phyloP scores from a whole-genome alignment of 1,284 basidiomycete species.

The Austroboletus niveus region DNA sequence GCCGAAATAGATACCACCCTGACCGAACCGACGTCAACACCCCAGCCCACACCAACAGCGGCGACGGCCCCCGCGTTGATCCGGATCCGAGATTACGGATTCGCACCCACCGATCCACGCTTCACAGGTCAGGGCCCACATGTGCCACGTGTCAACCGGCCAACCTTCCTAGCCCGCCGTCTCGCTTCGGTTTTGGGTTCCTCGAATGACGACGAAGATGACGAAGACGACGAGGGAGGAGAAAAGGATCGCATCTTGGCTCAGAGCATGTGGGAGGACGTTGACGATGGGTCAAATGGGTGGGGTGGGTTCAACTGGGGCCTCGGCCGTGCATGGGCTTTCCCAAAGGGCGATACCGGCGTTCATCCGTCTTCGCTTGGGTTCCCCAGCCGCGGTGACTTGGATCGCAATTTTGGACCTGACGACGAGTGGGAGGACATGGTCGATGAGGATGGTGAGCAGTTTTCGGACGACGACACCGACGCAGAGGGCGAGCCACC shows the following conservation, averaged over 20 bases:
- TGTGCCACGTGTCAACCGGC: slow-evolving; percentile 51
- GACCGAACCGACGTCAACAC: not conserved
- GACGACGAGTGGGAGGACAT: slow-evolving; percentile 32
- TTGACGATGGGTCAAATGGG: slow-evolving; percentile 31
- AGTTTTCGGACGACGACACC: slow-evolving; percentile 25
- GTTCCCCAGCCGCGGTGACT: slow-evolving; percentile 43
- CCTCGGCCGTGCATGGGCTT: slow-evolving; percentile 27
- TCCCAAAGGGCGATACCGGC: slow-evolving; percentile 20
- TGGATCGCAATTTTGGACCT: slow-evolving; percentile 50
- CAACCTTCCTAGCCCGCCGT: slow-evolving; percentile 37
- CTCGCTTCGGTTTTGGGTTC: slow-evolving; percentile 29
- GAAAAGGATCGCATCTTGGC: slow-evolving; percentile 8
- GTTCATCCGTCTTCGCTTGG: not conserved
- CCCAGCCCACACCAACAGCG: not conserved
- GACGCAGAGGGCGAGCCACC: slow-evolving; percentile 41
- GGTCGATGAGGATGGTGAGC: slow-evolving; percentile 19
- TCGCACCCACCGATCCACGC: slow-evolving; percentile 48
- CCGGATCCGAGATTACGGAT: slow-evolving; percentile 66
- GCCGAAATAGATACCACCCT: not conserved
- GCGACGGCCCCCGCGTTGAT: slow-evolving; percentile 31
- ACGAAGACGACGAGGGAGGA: slow-evolving; percentile 4
- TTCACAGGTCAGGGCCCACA: slow-evolving; percentile 52
- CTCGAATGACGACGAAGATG: slow-evolving; percentile 6
- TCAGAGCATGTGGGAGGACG: slow-evolving; percentile 19
- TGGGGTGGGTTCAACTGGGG: slow-evolving; percentile 47